Evolutionary conservation across 1,284 basidiomycete genomes (phyloP).

Genomic region (Cutaneotrichosporon sp.): DNA sequence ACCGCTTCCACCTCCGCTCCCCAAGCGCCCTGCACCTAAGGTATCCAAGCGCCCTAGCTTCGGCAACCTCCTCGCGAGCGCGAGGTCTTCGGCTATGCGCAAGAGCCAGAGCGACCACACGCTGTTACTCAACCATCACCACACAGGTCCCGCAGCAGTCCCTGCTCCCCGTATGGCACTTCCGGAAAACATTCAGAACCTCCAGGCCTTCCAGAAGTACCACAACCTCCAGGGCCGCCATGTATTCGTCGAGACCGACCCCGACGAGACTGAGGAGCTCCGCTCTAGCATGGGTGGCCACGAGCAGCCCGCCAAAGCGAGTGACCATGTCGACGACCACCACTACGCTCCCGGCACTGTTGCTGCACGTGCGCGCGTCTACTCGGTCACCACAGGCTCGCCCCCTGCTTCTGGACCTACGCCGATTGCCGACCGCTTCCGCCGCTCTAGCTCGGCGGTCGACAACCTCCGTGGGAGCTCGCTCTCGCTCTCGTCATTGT

Average conservation of each 20-base stretch:
- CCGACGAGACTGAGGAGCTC: conserved; percentile 19
- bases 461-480: conserved; percentile 24
- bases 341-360: conserved; percentile 42
- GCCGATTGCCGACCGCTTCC: conserved; percentile 52
- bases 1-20: conserved; percentile 2
- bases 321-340: conserved; percentile 29
- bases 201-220: neutral
- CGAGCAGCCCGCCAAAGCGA: conserved; percentile 11
- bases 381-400: conserved; percentile 16
- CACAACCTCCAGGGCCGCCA: neutral
- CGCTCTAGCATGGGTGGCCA: conserved; percentile 2
- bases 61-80: conserved; percentile 28
- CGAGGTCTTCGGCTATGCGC: conserved; percentile 18
- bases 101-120: conserved; percentile 30
- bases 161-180: conserved; percentile 34
- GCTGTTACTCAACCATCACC: conserved; percentile 3
- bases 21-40: conserved; percentile 28
- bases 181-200: conserved; percentile 15
- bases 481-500: conserved; percentile 12
- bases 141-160: neutral
- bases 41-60: conserved; percentile 35
- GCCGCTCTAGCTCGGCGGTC: conserved; percentile 20
- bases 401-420: conserved; percentile 9
- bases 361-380: conserved; percentile 33
- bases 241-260: conserved; percentile 16